Base-by-base conservation (phyloP, 352 stramenopile genomes). In the Phytophthora chlamydospora region DNA sequence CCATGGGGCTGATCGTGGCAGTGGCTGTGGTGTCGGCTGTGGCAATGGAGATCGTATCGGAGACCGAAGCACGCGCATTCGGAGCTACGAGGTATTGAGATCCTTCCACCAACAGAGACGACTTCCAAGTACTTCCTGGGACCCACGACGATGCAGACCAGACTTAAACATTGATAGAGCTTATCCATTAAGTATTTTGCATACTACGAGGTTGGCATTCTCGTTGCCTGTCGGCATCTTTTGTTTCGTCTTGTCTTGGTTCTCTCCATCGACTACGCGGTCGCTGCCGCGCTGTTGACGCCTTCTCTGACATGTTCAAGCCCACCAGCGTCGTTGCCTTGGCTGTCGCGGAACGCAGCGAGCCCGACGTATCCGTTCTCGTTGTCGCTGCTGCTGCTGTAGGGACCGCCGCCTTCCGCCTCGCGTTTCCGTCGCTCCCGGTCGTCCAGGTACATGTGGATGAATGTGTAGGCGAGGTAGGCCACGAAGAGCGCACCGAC, bases 371-470 rank as follows among this genome's bases (percentile, higher is more conserved):
- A 70, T 9, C 47, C 62, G 41, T 65, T 51, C 33, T 69, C 61
- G 32, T 69, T 69, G 47, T 70, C 55, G 11, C 62, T 70, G 48
- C 55, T 70, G 55, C 62, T 70, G 42, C 62, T 70, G 41, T 66
- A 61, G 34, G 62, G 47, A 3, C 48, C 41, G 17, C 35, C 36
- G 27, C 61, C 61, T 41, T 60, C 47, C 11, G 47, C 54, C 36
- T 61, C 55, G 24, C 55, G 54, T 38, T 52, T 21, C 34, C 48
- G 44, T 14, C 62, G 54, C 31, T 70, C 36, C 33, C 48, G 27
- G 54, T 66, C 62, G 55, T 66, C 55, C 47, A 70, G 47, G 36
- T 66, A 65, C 48, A 70, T 60, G 21, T 66, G 65, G 41, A 62
- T 57, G 35, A 70, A 58, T 21, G 34, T 57, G 55, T 51, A 70